Conservation (phyloP, 2,329 filamentous ascomycete genomes). For the Claviceps cyperi region DNA sequence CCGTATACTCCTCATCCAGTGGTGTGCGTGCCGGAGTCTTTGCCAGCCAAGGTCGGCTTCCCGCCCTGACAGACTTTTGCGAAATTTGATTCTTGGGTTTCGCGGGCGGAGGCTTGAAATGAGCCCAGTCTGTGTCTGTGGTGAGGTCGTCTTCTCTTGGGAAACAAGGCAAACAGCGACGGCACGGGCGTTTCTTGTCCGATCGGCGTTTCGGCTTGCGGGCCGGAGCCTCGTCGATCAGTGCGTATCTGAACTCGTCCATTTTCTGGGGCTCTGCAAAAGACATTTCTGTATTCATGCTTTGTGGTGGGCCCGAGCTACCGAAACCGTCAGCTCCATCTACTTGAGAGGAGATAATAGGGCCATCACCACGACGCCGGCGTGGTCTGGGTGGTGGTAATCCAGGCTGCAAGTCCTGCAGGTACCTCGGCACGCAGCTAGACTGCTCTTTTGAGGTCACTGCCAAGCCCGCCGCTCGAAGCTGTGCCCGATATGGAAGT, state of each 20-base stretch:
- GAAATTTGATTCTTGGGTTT: neutral
- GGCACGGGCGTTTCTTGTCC: conserved; percentile 7
- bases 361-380: neutral
- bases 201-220: conserved; percentile 10
- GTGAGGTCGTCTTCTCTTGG: conserved; percentile 11
- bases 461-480: conserved; percentile 38
- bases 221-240: conserved; percentile 17
- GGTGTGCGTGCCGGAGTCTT: neutral
- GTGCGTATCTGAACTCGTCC: conserved; percentile 20
- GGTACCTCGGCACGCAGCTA: conserved; percentile 14
- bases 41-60: neutral
- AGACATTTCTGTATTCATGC: conserved; percentile 17
- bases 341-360: conserved; percentile 11
- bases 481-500: conserved; percentile 38
- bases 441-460: conserved; percentile 37
- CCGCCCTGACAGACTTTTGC: neutral
- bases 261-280: conserved; percentile 16
- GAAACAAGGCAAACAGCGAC: conserved; percentile 18
- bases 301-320: conserved; percentile 10
- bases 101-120: conserved; percentile 8
- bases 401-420: conserved; percentile 4
- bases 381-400: neutral
- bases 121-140: conserved; percentile 12
- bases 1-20: neutral
- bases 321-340: conserved; percentile 13